phyloP scores from a whole-genome alignment of 495 filamentous ascomycete genomes.

The Xylaria bambusicola region DNA sequence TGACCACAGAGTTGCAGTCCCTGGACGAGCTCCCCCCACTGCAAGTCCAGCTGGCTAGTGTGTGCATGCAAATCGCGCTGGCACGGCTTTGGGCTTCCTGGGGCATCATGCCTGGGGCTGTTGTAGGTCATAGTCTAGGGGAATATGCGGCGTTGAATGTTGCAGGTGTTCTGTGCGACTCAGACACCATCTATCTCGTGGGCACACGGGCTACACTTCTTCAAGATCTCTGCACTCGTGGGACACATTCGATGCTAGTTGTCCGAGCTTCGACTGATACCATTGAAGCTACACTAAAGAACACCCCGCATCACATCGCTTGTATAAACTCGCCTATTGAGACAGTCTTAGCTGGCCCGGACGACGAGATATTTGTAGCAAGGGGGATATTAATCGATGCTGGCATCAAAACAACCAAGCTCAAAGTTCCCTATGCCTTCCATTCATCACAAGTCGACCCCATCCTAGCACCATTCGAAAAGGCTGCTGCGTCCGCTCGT shows the following conservation, averaged over 20 bases:
- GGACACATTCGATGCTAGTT: conserved; percentile 61
- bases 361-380: conserved; percentile 48
- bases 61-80: conserved; percentile 4
- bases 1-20: neutral
- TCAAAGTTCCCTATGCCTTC: conserved; percentile 66
- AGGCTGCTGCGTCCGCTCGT: conserved; percentile 48
- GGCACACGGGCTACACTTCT: conserved; percentile 70
- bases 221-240: conserved; percentile 56
- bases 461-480: conserved; percentile 57
- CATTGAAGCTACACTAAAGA: neutral
- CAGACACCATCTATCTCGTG: conserved; percentile 67
- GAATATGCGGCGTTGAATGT: conserved; percentile 51
- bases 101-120: conserved; percentile 9
- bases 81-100: neutral
- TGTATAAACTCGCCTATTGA: conserved; percentile 52
- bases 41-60: conserved; percentile 1
- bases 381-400: conserved; percentile 48
- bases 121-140: conserved; percentile 57
- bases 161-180: conserved; percentile 66
- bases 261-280: conserved; percentile 29
- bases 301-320: conserved; percentile 53
- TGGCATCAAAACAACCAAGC: conserved; percentile 53
- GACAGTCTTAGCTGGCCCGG: conserved; percentile 50
- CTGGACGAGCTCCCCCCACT: neutral
- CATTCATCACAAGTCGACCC: conserved; percentile 67